These are phyloP conservation scores for Phylloporus gajari DNA, from an alignment of 1,284 basidiomycete genomes.

Conservation along the genomic window DNA sequence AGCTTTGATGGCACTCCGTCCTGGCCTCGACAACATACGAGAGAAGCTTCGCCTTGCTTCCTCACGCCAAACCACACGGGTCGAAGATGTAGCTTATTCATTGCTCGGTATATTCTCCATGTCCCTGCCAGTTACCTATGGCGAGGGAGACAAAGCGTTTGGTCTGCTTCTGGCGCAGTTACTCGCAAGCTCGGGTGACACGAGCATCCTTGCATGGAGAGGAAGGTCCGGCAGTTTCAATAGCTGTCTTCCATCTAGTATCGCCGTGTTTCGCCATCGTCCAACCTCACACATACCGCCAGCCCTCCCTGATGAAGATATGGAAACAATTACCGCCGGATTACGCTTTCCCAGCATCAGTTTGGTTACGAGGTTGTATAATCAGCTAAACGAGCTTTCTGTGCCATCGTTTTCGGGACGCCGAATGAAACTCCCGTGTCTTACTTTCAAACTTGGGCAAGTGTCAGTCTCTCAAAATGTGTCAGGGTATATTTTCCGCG, in stretches of 20 bases:
- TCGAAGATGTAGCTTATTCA: neutral
- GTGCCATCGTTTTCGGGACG: conserved; percentile 2
- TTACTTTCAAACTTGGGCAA: conserved; percentile 15
- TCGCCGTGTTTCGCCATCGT: neutral
- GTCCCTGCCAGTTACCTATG: neutral
- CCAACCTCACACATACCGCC: neutral
- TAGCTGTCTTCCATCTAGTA: too few relatives aligned
- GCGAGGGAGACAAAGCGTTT: neutral
- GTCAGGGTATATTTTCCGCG: neutral
- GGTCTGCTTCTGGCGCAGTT: neutral
- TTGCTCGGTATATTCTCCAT: neutral
- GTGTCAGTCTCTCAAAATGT: neutral
- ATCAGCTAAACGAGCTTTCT: neutral
- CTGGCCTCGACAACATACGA: neutral
- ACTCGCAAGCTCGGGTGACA: neutral
- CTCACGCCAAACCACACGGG: neutral
- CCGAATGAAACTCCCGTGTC: conserved; percentile 17
- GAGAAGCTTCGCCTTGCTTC: neutral
- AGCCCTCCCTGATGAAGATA: neutral
- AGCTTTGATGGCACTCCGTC: neutral
- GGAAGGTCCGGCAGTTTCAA: too few relatives aligned
- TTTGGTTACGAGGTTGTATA: conserved; percentile 1
- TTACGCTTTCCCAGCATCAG: neutral
- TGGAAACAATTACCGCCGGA: neutral
- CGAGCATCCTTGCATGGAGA: neutral